phyloP scores from a whole-genome alignment of 129 eudicot genomes.

The Scalesia atractyloides region DNA sequence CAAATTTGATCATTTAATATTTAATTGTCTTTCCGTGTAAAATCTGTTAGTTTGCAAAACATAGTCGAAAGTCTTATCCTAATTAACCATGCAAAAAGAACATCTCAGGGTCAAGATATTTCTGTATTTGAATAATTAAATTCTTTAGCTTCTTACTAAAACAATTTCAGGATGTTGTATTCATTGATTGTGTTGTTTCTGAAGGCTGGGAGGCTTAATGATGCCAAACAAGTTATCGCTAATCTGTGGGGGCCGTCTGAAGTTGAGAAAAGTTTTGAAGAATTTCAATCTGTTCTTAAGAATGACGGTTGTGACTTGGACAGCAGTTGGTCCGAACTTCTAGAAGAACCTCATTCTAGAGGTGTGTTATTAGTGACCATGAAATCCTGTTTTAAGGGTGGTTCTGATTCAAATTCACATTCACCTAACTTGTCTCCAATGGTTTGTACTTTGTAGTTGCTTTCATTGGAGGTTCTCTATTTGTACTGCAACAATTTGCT shows the following conservation, averaged over 20 bases:
- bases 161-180: constrained; percentile 13
- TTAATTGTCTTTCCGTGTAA: neutral
- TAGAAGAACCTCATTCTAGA: constrained; percentile 77
- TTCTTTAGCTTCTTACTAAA: neutral
- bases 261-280: constrained; percentile 68
- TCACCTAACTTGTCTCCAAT: constrained; percentile 8
- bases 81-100: too few relatives aligned
- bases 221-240: constrained; percentile 58
- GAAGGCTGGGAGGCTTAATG: constrained; percentile 72
- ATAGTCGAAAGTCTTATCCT: neutral
- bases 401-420: constrained; percentile 10
- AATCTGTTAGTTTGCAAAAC: neutral
- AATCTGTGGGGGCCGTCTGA: constrained; percentile 69
- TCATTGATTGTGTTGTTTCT: constrained; percentile 23
- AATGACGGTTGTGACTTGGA: constrained; percentile 74
- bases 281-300: constrained; percentile 65
- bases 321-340: constrained; percentile 80
- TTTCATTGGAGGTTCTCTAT: constrained; percentile 72
- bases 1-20: too few relatives aligned
- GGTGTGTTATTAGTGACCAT: constrained; percentile 54
- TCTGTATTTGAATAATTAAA: neutral
- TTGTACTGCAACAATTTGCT: constrained; percentile 82
- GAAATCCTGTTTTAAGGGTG: constrained; percentile 13
- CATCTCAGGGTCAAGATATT: too few relatives aligned
- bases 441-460: constrained; percentile 73